phyloP scores from a whole-genome alignment of 805 yeast species.

The Kregervanrija pseudodelftensis region DNA sequence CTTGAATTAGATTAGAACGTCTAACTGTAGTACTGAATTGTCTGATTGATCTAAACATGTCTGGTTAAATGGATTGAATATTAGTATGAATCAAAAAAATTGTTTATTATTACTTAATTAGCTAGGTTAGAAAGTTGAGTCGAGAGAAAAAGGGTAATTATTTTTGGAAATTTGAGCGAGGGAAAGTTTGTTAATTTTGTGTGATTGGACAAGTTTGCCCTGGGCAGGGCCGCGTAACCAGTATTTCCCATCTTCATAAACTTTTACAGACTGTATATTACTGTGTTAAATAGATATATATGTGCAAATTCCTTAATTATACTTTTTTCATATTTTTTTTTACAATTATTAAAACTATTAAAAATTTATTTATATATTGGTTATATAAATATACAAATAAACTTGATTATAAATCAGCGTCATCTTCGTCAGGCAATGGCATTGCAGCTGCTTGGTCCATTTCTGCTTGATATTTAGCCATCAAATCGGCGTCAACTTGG shows the following conservation, averaged over 20 bases:
- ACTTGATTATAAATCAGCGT: conserved; percentile 81
- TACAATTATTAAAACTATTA: not conserved
- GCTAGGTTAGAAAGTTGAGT: not conserved
- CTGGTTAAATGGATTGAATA: not conserved
- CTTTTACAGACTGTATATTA: no score
- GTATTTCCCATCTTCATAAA: not conserved
- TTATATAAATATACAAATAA: not conserved
- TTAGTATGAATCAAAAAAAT: not conserved
- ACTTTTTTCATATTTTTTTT: no score
- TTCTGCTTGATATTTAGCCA: conserved; percentile 98
- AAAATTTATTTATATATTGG: not conserved
- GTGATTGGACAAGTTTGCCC: conserved; percentile 6
- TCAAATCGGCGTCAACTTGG: conserved; percentile 89
- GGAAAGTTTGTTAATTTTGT: no score
- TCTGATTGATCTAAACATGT: conserved; percentile 22
- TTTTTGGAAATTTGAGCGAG: no score
- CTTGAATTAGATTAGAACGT: conserved; percentile 57
- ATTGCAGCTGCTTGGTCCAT: conserved; percentile 99
- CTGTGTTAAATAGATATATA: no score
- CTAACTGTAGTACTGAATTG: conserved; percentile 20
- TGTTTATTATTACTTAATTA: no score
- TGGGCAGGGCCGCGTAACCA: conserved; percentile 6
- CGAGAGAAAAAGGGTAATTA: not conserved
- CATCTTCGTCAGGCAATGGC: conserved; percentile 99
- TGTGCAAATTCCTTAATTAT: not conserved